A percentile compares a stretch with the other conserved stretches of the same genome.
Evolutionary conservation across 225 moss, liverwort and hornwort species (phyloP).

Genomic region (Marchantia paleacea): DNA sequence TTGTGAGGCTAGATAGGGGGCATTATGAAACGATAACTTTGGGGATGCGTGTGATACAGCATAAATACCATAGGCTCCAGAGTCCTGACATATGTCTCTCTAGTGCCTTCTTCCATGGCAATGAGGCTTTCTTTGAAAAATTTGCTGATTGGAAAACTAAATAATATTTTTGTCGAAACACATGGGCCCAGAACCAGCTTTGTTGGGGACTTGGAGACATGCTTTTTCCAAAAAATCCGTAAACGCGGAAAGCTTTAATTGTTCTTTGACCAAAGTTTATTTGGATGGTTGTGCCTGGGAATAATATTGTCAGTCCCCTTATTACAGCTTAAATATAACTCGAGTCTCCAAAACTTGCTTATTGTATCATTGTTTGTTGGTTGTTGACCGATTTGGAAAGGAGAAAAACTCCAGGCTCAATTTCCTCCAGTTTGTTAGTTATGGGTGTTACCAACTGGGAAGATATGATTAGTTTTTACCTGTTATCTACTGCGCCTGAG

Average conservation of each 20-base stretch:
- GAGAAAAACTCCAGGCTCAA: not conserved
- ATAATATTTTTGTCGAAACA: not conserved
- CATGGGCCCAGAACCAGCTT: slow-evolving; percentile 1
- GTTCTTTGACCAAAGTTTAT: slow-evolving; percentile 6
- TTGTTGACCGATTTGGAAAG: not conserved
- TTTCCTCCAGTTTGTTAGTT: not conserved
- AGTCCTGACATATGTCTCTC: slow-evolving; percentile 17
- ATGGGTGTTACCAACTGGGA: not conserved
- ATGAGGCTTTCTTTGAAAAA: not conserved
- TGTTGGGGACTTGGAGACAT: slow-evolving; percentile 18
- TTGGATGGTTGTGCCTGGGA: not conserved
- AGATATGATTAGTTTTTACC: not conserved
- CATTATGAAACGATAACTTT: not conserved
- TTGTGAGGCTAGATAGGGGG: not conserved
- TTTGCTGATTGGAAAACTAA: not conserved
- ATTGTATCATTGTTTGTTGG: not conserved
- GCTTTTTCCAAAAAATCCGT: slow-evolving; percentile 6
- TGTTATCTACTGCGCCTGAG: not conserved
- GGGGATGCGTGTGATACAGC: slow-evolving; percentile 5
- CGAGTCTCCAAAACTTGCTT: not conserved
- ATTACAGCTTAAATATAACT: slow-evolving; percentile 3
- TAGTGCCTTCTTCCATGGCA: not conserved
- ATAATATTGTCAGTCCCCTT: slow-evolving; percentile 5
- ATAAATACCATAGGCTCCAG: not conserved
- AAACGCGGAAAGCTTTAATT: slow-evolving; percentile 14